Percentiles rank a stretch among this genome's conserved stretches.
These are phyloP conservation scores for Trichomonascus vanleenenianus DNA, from an alignment of 805 yeast genomes.

Conservation along the genomic window DNA sequence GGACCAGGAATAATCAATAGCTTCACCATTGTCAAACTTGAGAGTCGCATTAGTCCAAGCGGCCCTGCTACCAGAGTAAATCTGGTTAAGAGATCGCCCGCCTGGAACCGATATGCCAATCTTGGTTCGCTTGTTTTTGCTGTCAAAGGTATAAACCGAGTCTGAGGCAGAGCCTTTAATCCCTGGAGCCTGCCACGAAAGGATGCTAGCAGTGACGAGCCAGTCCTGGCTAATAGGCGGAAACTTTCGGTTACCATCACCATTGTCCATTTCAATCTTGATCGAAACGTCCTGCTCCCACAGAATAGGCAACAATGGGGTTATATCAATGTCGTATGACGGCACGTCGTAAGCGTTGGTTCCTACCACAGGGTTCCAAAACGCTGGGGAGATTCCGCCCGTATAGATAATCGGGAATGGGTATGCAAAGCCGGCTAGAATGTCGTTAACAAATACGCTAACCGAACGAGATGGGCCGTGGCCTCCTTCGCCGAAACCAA, in stretches of 20 bases:
- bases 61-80: background rate
- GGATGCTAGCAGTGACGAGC: constrained; percentile 27
- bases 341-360: constrained; percentile 66
- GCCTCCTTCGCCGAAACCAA: background rate
- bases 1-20: constrained; percentile 1
- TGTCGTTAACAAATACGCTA: constrained; percentile 52
- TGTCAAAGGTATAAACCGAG: background rate
- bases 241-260: constrained; percentile 5
- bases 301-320: constrained; percentile 60
- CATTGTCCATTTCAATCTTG: constrained; percentile 8
- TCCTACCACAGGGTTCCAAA: constrained; percentile 79
- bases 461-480: constrained; percentile 68
- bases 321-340: constrained; percentile 60
- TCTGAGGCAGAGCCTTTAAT: constrained; percentile 20
- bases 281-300: constrained; percentile 41
- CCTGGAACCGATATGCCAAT: background rate
- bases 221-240: constrained; percentile 22
- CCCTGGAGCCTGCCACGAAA: constrained; percentile 24
- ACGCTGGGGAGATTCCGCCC: constrained; percentile 73
- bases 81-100: background rate
- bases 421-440: constrained; percentile 49
- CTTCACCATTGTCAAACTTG: background rate
- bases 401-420: constrained; percentile 74
- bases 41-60: background rate
- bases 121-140: background rate